Evolutionary conservation across 2,329 filamentous ascomycete genomes (phyloP).

Genomic region (Alternaria infectoria): DNA sequence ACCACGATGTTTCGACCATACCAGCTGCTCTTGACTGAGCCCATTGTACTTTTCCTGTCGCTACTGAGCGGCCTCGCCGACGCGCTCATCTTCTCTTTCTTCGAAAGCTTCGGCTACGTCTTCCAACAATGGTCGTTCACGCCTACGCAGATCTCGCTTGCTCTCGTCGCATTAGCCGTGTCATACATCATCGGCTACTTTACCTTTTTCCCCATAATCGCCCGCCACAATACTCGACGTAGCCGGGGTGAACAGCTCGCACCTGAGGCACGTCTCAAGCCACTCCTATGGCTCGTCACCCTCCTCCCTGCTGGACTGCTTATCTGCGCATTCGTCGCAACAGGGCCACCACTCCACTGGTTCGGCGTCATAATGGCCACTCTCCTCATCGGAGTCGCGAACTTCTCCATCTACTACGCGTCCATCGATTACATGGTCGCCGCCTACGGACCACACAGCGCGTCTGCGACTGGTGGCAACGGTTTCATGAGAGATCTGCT

Average conservation of each 20-base stretch:
- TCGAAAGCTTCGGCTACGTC: slow-evolving; percentile 72
- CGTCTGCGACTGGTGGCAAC: slow-evolving; percentile 79
- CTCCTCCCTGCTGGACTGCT: slow-evolving; percentile 70
- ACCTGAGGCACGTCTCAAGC: slow-evolving; percentile 70
- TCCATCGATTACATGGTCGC: slow-evolving; percentile 81
- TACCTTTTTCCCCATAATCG: slow-evolving; percentile 59
- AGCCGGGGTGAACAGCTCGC: slow-evolving; percentile 55
- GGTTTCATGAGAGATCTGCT: slow-evolving; percentile 76
- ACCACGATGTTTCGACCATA: slow-evolving; percentile 68
- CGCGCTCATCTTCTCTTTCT: slow-evolving; percentile 78
- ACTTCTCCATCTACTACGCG: slow-evolving; percentile 73
- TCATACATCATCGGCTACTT: slow-evolving; percentile 64
- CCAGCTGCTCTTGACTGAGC: slow-evolving; percentile 75
- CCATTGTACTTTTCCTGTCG: slow-evolving; percentile 73
- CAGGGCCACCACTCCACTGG: slow-evolving; percentile 68
- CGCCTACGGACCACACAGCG: slow-evolving; percentile 70
- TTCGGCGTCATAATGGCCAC: slow-evolving; percentile 61
- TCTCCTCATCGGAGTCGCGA: slow-evolving; percentile 69
- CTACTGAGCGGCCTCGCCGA: slow-evolving; percentile 76
- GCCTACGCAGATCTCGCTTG: slow-evolving; percentile 62
- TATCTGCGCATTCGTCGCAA: slow-evolving; percentile 65
- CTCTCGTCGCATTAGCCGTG: slow-evolving; percentile 58
- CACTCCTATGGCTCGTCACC: slow-evolving; percentile 66
- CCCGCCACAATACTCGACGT: slow-evolving; percentile 53
- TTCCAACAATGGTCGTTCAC: slow-evolving; percentile 70